Base-by-base conservation (phyloP, 2,329 filamentous ascomycete species). In the Colletotrichum tropicale region DNA sequence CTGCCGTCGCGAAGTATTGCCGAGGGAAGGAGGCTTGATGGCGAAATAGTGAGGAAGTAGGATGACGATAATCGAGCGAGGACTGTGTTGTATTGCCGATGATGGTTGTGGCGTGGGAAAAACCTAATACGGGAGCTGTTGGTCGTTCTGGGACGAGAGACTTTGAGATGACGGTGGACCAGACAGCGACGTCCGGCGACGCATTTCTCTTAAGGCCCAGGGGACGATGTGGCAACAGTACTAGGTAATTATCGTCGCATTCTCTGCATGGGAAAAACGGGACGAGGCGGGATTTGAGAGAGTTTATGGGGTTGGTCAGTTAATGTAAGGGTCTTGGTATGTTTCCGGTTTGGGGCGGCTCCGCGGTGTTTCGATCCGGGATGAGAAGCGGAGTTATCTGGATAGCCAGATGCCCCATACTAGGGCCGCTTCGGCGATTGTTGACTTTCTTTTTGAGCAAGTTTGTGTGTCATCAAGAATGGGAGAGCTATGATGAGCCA, bases 221-320 rank as follows among this genome's bases (percentile, higher is more conserved):
- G 26, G 34, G 48, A 52, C n/a, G 32, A 34, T 70, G 60, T 71
- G 60, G 67, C 60, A 36, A 60, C 58, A 67, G 32, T 10, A 36
- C 64, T 34, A 36, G 18, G 55, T 48, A 34, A n/a, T 58, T 60
- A 56, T 65, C 48, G 71, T 74, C 34, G n/a, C 60, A 60, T 60
- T 16, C 32, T 74, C n/a, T 65, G 26, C 60, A 48, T 30, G 24
- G 24, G n/a, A 65, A 43, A 65, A 70, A 65, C 32, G 58, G 43
- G 66, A 74, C 66, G n/a, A 56, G 43, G 66, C 58, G 66, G 66
- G 6, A 48, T 60, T 74, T 74, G 66, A 74, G 58, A 74, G 56
- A 60, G 43, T 74, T 70, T 48, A 15, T 36, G 24, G 34, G 30
- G 12, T 16, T 16, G 58, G 71, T 38, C 24, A 65, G 66, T 65